A percentile compares a stretch with the other conserved stretches of the same genome.
Evolutionary conservation across 1,284 basidiomycete genomes (phyloP).

Genomic region (Chalciporus sp.): DNA sequence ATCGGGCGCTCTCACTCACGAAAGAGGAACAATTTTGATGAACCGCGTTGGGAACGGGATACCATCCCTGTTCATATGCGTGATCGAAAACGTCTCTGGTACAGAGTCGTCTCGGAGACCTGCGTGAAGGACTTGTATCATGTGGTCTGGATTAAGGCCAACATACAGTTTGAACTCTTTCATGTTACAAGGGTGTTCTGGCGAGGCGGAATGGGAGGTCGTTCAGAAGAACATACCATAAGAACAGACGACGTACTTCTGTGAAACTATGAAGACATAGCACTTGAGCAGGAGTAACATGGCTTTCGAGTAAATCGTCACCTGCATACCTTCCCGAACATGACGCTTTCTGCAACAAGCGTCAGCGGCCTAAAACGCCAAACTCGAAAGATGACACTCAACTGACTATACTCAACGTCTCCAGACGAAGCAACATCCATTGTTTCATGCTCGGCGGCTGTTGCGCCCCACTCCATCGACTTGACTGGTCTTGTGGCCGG

Average conservation of each 20-base stretch:
- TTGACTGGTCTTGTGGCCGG: conserved; percentile 61
- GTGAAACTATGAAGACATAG: conserved; percentile 45
- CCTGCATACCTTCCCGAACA: conserved; percentile 72
- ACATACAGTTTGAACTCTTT: conserved; percentile 76
- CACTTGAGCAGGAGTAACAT: not conserved
- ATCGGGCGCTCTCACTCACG: conserved; percentile 45
- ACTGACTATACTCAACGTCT: conserved; percentile 64
- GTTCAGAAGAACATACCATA: not conserved
- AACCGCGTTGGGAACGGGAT: conserved; percentile 64
- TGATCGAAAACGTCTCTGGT: conserved; percentile 64
- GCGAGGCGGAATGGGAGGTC: not conserved
- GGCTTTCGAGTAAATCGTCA: conserved; percentile 2
- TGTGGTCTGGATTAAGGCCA: conserved; percentile 61
- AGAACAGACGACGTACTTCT: conserved; percentile 45
- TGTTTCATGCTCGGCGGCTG: conserved; percentile 58
- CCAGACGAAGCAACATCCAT: conserved; percentile 70
- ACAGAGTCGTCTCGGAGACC: conserved; percentile 64
- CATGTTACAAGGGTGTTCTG: conserved; percentile 81
- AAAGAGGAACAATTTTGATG: conserved; percentile 72
- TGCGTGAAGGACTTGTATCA: conserved; percentile 64
- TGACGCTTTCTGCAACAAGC: conserved; percentile 57
- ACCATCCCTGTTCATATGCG: conserved; percentile 54
- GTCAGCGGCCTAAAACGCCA: conserved; percentile 5
- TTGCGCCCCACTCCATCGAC: conserved; percentile 72
- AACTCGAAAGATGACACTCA: conserved; percentile 38